Conservation (phyloP, 2,329 filamentous ascomycete species). For the Cercospora sp. region DNA sequence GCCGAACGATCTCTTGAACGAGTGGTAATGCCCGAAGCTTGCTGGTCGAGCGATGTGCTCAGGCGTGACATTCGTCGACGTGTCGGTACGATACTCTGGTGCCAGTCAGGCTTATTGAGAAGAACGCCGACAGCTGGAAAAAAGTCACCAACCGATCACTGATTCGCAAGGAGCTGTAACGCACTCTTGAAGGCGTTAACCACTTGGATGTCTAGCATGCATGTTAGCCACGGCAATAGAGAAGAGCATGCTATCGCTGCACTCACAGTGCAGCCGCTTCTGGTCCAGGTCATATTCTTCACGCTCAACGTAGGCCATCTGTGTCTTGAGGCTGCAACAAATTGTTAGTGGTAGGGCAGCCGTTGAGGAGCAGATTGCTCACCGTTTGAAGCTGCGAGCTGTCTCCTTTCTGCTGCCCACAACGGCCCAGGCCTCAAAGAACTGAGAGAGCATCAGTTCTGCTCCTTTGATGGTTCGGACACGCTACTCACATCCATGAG, state of each 20-base stretch:
- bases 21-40: not conserved
- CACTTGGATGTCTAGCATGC: constrained; percentile 46
- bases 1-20: not conserved
- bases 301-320: constrained; percentile 72
- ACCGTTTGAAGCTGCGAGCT: constrained; percentile 76
- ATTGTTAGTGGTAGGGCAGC: not conserved
- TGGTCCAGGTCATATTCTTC: constrained; percentile 70
- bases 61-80: constrained; percentile 8
- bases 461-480: not conserved
- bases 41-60: not conserved
- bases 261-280: constrained; percentile 79
- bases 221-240: constrained; percentile 32
- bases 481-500: constrained; percentile 60
- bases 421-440: constrained; percentile 77
- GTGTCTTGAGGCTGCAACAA: constrained; percentile 69
- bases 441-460: constrained; percentile 51
- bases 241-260: not conserved
- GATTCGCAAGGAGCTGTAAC: constrained; percentile 45
- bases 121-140: constrained; percentile 26
- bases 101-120: constrained; percentile 28
- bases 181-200: constrained; percentile 53
- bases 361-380: constrained; percentile 21
- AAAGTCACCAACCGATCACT: constrained; percentile 26
- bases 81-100: constrained; percentile 18
- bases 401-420: constrained; percentile 72